Percentiles rank a stretch among this genome's conserved stretches.
phyloP scores from a whole-genome alignment of 1,284 basidiomycete genomes.

The Apiotrichum laibachii region DNA sequence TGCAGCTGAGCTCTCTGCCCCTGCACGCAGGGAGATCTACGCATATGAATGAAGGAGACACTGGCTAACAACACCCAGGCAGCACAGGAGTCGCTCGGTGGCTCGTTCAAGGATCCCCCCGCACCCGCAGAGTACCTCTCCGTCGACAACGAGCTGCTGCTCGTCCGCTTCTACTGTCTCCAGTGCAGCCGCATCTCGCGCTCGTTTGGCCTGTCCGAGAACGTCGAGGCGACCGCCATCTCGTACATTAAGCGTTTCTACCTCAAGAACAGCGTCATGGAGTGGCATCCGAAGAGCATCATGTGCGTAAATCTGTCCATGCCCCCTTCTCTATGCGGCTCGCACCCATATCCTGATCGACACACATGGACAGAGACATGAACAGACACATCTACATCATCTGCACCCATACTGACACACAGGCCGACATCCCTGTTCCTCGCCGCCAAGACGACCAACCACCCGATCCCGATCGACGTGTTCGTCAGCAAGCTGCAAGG shows the following conservation, averaged over 20 bases:
- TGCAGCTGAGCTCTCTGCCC: not conserved
- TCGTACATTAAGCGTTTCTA: constrained; percentile 96
- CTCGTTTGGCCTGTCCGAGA: constrained; percentile 77
- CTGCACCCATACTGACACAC: constrained; percentile 3
- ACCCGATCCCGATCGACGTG: constrained; percentile 76
- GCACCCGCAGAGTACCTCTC: constrained; percentile 61
- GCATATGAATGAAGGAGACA: too few species aligned
- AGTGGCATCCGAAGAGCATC: constrained; percentile 97
- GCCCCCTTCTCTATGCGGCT: not conserved
- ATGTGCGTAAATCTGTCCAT: constrained; percentile 62
- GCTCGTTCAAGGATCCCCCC: constrained; percentile 17
- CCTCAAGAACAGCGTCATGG: constrained; percentile 96
- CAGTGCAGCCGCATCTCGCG: constrained; percentile 83
- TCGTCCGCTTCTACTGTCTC: constrained; percentile 84
- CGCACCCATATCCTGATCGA: too few species aligned
- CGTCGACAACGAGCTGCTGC: constrained; percentile 77
- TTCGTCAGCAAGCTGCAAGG: constrained; percentile 79
- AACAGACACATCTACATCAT: too few species aligned
- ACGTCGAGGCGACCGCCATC: constrained; percentile 88
- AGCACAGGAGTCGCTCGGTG: constrained; percentile 13
- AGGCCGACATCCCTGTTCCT: constrained; percentile 95
- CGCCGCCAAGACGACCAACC: constrained; percentile 94
- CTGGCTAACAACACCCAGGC: constrained; percentile 5
- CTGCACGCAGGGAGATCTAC: too few species aligned
- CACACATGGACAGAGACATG: too few species aligned